These are phyloP conservation scores for Tetraselmis chui DNA, from an alignment of 139 green algal species.

Conservation along the genomic window DNA sequence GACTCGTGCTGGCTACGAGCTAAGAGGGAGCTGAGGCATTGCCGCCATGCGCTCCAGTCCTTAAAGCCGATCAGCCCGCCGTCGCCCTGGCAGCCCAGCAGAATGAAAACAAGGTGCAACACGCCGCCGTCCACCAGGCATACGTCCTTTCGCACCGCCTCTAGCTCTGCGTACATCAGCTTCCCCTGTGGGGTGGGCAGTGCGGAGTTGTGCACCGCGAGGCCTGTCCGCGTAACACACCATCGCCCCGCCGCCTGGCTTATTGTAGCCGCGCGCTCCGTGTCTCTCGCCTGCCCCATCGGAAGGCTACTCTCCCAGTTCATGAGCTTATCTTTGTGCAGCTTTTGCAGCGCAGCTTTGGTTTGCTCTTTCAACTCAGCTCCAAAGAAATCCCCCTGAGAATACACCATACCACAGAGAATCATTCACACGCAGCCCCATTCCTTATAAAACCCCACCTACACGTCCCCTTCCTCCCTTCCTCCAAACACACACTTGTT, in stretches of 20 bases:
- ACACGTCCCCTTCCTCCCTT: no score
- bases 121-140: neutral
- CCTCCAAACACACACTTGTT: no score
- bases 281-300: no score
- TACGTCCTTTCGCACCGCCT: neutral
- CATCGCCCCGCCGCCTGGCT: neutral
- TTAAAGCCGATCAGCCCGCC: neutral
- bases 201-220: neutral
- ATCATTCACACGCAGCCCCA: no score
- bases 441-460: no score
- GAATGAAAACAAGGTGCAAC: neutral
- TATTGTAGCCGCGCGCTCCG: neutral
- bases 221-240: neutral
- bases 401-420: no score
- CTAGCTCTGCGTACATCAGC: neutral
- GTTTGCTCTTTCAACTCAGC: neutral
- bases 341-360: neutral
- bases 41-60: neutral
- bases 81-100: neutral
- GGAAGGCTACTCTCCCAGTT: neutral
- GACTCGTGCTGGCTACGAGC: no score
- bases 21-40: no score
- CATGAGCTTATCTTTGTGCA: neutral
- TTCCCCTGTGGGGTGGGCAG: neutral
- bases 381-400: no score